Base-by-base conservation (phyloP, 768 basidiomycete genomes). In the Cubamyces sp. region DNA sequence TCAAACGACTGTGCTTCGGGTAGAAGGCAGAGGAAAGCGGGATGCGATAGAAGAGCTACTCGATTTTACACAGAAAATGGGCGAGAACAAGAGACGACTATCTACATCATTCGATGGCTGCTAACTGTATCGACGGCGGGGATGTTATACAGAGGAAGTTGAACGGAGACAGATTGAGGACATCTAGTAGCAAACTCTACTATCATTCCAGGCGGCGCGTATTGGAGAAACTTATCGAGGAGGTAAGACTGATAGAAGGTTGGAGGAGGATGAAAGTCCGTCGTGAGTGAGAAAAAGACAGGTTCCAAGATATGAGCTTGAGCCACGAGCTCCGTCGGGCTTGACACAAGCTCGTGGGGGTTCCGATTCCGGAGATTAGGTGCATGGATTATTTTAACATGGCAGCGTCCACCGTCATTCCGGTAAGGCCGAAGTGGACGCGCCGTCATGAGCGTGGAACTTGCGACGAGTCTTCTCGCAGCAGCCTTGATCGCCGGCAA, bases 311-410 rank as follows among this genome's bases (percentile, higher is more conserved):
- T 45, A n/a, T 18, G 43, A 16, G 46, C 47, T 34, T 9, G 34
- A 34, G 34, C 34, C 47, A 7, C 34, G 34, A 34, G 34, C 34
- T 34, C 34, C 34, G 34, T 34, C 34, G 34, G 11, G 34, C 34
- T 34, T 34, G 34, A 34, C 34, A 34, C 11, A 34, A 34, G 54
- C 54, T 21, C 45, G 30, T 45, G 43, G 43, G 43, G 26, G 43
- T 34, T 34, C 34, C 34, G 34, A 34, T 34, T 34, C 34, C 34
- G 34, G 34, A 34, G 54, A 58, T 58, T 58, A 58, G 45, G 55
- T 41, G 57, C 57, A 40, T 58, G 57, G 19, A 58, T 58, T 58
- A 58, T 50, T 58, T 51, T 58, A 58, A 34, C 57, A 50, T 21
- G 57, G 43, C 57, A 49, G 21, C 48, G 49, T 50, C 40, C 34